A percentile compares a stretch with the other conserved stretches of the same genome.
Conservation (phyloP, 345 rosid species). For the Laguncularia racemosa region DNA sequence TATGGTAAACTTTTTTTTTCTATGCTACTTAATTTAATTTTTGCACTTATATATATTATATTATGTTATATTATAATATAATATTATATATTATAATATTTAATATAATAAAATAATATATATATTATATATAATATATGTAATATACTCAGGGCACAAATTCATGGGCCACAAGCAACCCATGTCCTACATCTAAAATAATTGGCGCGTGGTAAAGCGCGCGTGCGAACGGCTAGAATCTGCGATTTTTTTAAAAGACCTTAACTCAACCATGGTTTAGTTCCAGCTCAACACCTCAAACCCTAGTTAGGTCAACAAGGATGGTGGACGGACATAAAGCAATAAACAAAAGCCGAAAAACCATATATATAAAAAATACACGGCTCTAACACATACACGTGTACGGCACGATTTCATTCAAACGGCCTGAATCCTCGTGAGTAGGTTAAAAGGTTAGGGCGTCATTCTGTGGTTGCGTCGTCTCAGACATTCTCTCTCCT, state of each 20-base stretch:
- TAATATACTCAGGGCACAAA: no score
- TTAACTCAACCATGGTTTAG: slow-evolving; percentile 33
- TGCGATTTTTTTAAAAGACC: not conserved
- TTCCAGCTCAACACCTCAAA: slow-evolving; percentile 18
- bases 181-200: no score
- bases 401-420: slow-evolving; percentile 27
- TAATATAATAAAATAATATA: no score
- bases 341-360: not conserved
- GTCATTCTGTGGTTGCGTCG: slow-evolving; percentile 1
- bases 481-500: not conserved
- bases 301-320: slow-evolving; percentile 10
- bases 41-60: no score
- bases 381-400: slow-evolving; percentile 32
- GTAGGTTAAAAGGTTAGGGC: slow-evolving; percentile 45
- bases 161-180: no score
- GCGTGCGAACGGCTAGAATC: no score
- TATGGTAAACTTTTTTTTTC: no score
- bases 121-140: no score
- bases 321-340: not conserved
- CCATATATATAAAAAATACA: not conserved
- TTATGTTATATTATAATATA: no score
- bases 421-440: slow-evolving; percentile 13
- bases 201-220: no score
- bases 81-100: no score
- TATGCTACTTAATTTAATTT: no score